A percentile compares a stretch with the other conserved stretches of the same genome.
These are phyloP conservation scores for Ophiostoma sp. DNA, from an alignment of 2,329 filamentous ascomycete genomes.

Conservation along the genomic window DNA sequence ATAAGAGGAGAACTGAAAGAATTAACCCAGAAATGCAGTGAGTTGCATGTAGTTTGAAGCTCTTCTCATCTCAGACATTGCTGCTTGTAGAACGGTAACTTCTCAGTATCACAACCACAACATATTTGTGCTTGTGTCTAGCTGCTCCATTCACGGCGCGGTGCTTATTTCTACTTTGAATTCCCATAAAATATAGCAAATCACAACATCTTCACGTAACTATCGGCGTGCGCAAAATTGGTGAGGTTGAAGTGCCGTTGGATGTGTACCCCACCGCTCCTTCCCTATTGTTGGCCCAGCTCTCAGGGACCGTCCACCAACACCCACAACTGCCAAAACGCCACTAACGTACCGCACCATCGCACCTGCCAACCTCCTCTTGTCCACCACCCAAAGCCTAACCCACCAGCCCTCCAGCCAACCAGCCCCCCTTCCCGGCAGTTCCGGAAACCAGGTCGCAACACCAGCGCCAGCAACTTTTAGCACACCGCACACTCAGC, in stretches of 20 bases:
- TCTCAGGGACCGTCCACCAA: neutral
- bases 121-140: neutral
- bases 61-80: neutral
- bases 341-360: neutral
- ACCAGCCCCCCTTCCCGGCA: slow-evolving; percentile 11
- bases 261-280: neutral
- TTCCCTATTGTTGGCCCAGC: neutral
- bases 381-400: neutral
- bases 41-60: neutral
- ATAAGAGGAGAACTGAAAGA: neutral
- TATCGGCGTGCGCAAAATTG: too few species aligned
- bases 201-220: neutral
- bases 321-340: neutral
- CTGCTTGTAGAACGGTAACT: neutral
- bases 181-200: neutral
- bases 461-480: neutral
- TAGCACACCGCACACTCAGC: slow-evolving; percentile 7
- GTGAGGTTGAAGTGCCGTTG: neutral
- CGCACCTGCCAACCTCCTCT: neutral
- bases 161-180: neutral
- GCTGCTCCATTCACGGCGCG: neutral
- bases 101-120: neutral
- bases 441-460: neutral
- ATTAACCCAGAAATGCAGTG: neutral
- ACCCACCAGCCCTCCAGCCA: neutral